Evolutionary conservation across 176 grass and related monocot species (phyloP).

Genomic region (Oryza coarctata): DNA sequence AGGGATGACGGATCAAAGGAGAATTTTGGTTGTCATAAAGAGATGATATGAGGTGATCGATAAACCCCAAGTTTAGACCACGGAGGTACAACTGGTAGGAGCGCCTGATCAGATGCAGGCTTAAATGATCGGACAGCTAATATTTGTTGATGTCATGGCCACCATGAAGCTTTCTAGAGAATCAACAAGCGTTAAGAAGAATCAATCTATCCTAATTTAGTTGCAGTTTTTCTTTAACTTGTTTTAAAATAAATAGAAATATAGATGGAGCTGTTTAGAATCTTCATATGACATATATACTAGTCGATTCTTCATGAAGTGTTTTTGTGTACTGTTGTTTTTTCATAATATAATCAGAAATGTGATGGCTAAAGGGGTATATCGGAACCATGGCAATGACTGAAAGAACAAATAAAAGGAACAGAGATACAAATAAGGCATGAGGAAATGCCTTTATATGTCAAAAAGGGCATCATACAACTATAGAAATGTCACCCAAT

Average conservation of each 20-base stretch:
- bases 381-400: not conserved
- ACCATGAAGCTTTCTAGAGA: not conserved
- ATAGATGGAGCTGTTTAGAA: not conserved
- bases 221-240: not conserved
- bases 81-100: not conserved
- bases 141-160: not conserved
- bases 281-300: not conserved
- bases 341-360: not conserved
- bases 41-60: not conserved
- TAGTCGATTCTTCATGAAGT: not conserved
- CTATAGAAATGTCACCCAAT: conserved; percentile 5
- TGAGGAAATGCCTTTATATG: not conserved
- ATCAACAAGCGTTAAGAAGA: not conserved
- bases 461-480: not conserved
- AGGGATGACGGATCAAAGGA: not conserved
- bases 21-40: not conserved
- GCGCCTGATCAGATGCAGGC: not conserved
- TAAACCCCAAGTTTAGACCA: not conserved
- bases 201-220: not conserved
- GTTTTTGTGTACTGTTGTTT: not conserved
- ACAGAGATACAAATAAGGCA: not conserved
- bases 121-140: conserved; percentile 10
- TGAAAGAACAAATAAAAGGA: not conserved
- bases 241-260: not conserved
- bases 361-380: not conserved